Evolutionary conservation across 441 rosid genomes (phyloP), one percentile per base, ranked within the genome.

Genomic region (Erodium texanum): DNA sequence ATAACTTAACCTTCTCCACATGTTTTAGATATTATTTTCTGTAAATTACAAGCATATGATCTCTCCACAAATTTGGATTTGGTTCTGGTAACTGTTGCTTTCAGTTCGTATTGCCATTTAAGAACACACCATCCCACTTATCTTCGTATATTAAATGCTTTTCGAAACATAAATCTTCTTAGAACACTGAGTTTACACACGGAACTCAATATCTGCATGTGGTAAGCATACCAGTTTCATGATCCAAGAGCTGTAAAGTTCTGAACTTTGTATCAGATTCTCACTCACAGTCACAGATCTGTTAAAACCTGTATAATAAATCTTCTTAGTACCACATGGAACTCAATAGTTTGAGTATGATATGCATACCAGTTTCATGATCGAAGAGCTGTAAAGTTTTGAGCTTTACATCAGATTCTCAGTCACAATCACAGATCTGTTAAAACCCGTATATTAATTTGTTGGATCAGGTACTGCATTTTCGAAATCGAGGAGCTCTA

Each of bases 401-500:
- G 18, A n/a, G n/a, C 56, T 50, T 50, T 50, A 15, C n/a, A 16
- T 50, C 56, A 5, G 5, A 50, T 50, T 50, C 18, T 50, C 19
- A n/a, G 8, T 50, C 56, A 50, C 2, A 50, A 20, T 5, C 36
- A 32, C 3, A 32, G 7, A 50, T 50, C 56, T 50, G 56, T 3
- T 41, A 10, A 41, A 41, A 41, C 50, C 3, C 15, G 50, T 41
- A 4, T 10, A 41, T 10, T 14, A 2, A 1, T 41, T 41, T 41
- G 4, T 41, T 41, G 2, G 15, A 41, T 41, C 80, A 86, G 95
- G 84, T 86, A 72, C 70, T 88, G 18, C 86, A 76, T 1, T 83
- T 85, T 16, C 70, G 87, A 70, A 82, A 75, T 66, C 77, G 81
- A 71, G 80, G 73, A 71, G 71, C 82, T 6, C 73, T 81, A 9